Conservation (phyloP, 306 rosid genomes). For the Sophora flavescens region DNA sequence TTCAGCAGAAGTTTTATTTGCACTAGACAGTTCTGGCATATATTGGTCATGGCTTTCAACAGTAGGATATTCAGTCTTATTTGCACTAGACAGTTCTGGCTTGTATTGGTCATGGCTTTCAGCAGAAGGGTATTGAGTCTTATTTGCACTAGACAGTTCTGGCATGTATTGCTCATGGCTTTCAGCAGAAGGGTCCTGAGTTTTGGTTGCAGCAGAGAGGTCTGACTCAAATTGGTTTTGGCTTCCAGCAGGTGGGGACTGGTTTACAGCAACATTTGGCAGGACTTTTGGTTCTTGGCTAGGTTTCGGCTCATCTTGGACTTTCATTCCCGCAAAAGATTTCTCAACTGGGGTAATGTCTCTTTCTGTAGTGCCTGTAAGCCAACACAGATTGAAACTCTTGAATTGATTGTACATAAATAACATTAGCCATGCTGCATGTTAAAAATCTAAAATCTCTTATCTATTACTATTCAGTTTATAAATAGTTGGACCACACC, state of each 20-base stretch:
- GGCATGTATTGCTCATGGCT: constrained; percentile 42
- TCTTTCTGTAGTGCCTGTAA: constrained; percentile 49
- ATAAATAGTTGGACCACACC: too few relatives aligned
- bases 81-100: constrained; percentile 26
- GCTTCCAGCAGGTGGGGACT: not conserved
- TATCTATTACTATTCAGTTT: not conserved
- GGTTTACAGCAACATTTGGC: not conserved
- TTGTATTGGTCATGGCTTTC: constrained; percentile 50
- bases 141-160: not conserved
- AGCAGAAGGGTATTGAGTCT: not conserved
- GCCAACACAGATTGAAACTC: constrained; percentile 28
- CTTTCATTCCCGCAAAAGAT: constrained; percentile 59
- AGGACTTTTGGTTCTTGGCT: constrained; percentile 2
- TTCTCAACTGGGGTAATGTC: constrained; percentile 43
- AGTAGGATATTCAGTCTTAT: not conserved
- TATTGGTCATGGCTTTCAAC: not conserved
- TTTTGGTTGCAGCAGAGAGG: not conserved
- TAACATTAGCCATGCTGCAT: not conserved
- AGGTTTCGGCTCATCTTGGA: constrained; percentile 44
- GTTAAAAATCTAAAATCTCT: not conserved
- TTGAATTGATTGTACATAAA: not conserved
- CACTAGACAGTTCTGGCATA: not conserved
- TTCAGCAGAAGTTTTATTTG: not conserved
- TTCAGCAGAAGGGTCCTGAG: constrained; percentile 25
- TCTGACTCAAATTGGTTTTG: not conserved